Evolutionary conservation across 306 rosid species (phyloP).

Genomic region (Castanospermum australe): DNA sequence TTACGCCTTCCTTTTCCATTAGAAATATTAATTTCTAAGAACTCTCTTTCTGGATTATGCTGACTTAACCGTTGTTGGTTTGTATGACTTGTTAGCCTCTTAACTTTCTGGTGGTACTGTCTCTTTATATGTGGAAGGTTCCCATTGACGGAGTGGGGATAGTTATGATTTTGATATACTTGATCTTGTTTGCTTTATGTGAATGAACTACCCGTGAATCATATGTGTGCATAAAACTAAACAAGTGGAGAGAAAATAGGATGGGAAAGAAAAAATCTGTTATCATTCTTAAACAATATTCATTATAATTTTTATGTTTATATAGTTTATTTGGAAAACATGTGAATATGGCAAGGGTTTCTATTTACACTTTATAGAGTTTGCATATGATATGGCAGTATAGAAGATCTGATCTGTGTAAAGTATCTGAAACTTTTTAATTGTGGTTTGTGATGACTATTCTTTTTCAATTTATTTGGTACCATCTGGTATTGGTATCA

Average conservation of each 20-base stretch:
- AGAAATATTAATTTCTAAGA: neutral
- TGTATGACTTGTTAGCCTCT: neutral
- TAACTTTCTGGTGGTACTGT: neutral
- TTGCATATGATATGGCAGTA: neutral
- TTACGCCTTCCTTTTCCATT: neutral
- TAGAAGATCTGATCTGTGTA: neutral
- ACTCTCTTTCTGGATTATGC: neutral
- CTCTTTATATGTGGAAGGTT: neutral
- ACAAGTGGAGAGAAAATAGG: too few relatives aligned
- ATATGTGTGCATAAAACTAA: neutral
- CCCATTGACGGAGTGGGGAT: neutral
- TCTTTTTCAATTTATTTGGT: neutral
- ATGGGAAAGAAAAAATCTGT: too few relatives aligned
- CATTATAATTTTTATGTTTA: too few relatives aligned
- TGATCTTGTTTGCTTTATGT: neutral
- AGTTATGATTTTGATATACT: neutral
- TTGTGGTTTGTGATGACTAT: neutral
- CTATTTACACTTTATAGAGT: neutral
- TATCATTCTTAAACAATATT: too few relatives aligned
- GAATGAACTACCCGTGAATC: neutral
- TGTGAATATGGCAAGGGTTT: too few relatives aligned
- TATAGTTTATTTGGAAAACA: too few relatives aligned
- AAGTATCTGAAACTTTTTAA: neutral
- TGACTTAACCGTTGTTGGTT: constrained; percentile 5
- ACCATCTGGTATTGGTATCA: neutral